Evolutionary conservation across 495 filamentous ascomycete species (phyloP), one percentile per base, ranked within the genome.

Genomic region (Hypoxylon fuscum): DNA sequence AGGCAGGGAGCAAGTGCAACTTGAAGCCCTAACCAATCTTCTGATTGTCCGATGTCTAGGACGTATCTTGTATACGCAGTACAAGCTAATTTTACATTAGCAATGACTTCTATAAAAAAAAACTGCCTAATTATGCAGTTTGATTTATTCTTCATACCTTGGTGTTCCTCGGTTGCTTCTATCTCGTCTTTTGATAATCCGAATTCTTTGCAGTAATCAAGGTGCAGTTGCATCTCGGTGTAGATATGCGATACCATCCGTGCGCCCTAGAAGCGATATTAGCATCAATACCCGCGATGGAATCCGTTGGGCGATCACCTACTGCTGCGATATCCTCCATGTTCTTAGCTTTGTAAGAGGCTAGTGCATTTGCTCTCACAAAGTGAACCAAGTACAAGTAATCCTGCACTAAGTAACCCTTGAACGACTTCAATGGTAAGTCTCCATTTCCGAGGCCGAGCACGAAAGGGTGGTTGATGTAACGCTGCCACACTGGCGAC

Each of bases 301-400:
- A 12, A 47, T 18, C 50, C 51, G 3, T 22, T 37, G 11, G 5
- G 18, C 3, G 40, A 42, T n/a, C n/a, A 70, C 79, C 55, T 73
- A 85, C 83, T 15, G 84, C 85, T 15, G 83, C 79, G 64, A 94
- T 91, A 49, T 91, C 89, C 34, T 86, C 78, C 68, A 96, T 88
- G 9, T 72, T 79, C 58, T 86, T 88, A 2, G 87, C 83, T 68
- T 97, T 97, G 76, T 93, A 96, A 0, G 87, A 83, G 11, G 89
- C 91, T 2, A 97, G 79, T 6, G 91, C 86, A 75, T 93, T 93
- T 59, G 90, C 90, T 53, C 93, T 80, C 8, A 91, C 86, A 75
- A 94, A 97, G 70, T 96, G 93, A 31, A 96, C 90, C 17, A 97
- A 78, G 65, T 92, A 97, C 25, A 96, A 76, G 72, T 96, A 96